These are phyloP conservation scores for Trichothecium sympodiale DNA, from an alignment of 2,329 filamentous ascomycete species.

Conservation along the genomic window DNA sequence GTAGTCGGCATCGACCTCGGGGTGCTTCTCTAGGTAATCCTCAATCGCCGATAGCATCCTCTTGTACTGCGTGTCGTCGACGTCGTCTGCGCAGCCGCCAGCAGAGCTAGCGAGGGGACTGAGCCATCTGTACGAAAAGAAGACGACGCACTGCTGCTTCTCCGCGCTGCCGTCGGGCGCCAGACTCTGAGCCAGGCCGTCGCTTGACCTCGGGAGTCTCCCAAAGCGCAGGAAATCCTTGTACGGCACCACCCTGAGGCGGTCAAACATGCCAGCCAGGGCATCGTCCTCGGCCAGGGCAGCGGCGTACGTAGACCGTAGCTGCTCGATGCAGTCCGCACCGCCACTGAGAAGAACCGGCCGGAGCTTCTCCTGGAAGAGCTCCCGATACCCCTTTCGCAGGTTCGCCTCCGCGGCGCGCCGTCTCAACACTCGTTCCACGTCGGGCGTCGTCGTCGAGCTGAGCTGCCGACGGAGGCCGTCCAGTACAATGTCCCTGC, in stretches of 20 bases:
- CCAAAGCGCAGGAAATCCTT: slow-evolving; percentile 13
- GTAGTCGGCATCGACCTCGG: slow-evolving; percentile 9
- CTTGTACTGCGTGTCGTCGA: slow-evolving; percentile 17
- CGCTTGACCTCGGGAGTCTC: slow-evolving; percentile 14
- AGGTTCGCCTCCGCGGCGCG: slow-evolving; percentile 13
- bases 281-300: slow-evolving; percentile 11
- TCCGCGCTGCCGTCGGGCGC: slow-evolving; percentile 1
- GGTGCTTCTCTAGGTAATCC: slow-evolving; percentile 14
- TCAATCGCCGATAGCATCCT: slow-evolving; percentile 18
- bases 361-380: slow-evolving; percentile 24
- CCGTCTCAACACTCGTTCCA: slow-evolving; percentile 3
- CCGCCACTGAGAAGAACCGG: slow-evolving; percentile 16
- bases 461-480: slow-evolving; percentile 9
- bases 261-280: slow-evolving; percentile 14
- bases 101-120: slow-evolving; percentile 6
- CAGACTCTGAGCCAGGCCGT: slow-evolving; percentile 9
- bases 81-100: slow-evolving; percentile 16
- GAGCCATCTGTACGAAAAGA: slow-evolving; percentile 25
- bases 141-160: slow-evolving; percentile 15
- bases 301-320: slow-evolving; percentile 14
- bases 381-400: slow-evolving; percentile 21
- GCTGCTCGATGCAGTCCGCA: slow-evolving; percentile 7
- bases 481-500: slow-evolving; percentile 15
- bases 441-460: slow-evolving; percentile 2
- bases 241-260: slow-evolving; percentile 16